These are phyloP conservation scores for Aspergillus nanangensis DNA, from an alignment of 495 filamentous ascomycete species.

Conservation along the genomic window DNA sequence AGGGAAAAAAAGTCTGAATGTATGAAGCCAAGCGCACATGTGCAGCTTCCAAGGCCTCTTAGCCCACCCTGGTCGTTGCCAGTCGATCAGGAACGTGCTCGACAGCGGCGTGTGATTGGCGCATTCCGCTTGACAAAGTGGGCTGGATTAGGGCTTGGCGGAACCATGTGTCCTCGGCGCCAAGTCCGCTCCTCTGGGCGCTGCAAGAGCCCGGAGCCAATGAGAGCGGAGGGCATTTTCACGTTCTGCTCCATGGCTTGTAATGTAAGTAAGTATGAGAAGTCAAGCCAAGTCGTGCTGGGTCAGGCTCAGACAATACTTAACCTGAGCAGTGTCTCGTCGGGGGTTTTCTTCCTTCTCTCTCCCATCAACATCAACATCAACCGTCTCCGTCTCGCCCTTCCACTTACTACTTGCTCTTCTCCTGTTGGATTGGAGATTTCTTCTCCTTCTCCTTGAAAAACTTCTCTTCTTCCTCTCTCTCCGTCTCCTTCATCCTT, in stretches of 20 bases:
- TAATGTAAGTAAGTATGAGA: not conserved
- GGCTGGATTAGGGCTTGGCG: not conserved
- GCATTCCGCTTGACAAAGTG: too few relatives aligned
- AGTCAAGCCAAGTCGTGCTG: constrained; percentile 4
- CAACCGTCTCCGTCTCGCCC: too few relatives aligned
- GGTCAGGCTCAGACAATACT: not conserved
- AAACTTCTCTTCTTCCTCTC: not conserved
- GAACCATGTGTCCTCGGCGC: constrained; percentile 5
- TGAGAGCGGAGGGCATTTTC: constrained; percentile 5
- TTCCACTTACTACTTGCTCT: too few relatives aligned
- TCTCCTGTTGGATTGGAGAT: too few relatives aligned
- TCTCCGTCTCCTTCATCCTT: not conserved
- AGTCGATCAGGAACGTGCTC: constrained; percentile 16
- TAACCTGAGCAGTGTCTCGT: not conserved
- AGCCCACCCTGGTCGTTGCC: not conserved
- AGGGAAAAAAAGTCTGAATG: too few relatives aligned
- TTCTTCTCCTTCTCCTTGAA: too few relatives aligned
- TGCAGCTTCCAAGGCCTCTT: too few relatives aligned
- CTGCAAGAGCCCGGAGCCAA: constrained; percentile 5
- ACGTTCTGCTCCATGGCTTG: constrained; percentile 6
- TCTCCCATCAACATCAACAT: too few relatives aligned
- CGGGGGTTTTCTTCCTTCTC: too few relatives aligned
- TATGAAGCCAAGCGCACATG: too few relatives aligned
- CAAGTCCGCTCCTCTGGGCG: constrained; percentile 17
- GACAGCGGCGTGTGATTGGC: not conserved